Base-by-base conservation (phyloP, 2,329 filamentous ascomycete species). In the Xylaria sp. region DNA sequence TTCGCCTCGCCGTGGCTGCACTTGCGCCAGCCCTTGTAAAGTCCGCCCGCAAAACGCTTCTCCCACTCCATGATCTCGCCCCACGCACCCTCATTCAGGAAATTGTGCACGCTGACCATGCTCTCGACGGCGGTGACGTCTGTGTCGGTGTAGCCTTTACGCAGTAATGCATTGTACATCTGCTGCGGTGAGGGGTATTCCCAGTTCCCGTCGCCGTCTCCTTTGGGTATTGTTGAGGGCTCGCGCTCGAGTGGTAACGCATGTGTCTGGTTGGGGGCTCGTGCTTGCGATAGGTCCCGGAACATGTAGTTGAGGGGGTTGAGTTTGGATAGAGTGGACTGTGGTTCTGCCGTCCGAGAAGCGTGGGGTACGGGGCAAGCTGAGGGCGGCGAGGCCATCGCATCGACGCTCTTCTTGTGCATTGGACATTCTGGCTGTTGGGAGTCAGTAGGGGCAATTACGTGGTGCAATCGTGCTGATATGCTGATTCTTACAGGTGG, bases 21-120 rank as follows among this genome's bases (percentile, higher is more conserved):
- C 67, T 90, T 86, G 72, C 89, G 85, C 89, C 91, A 95, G 48
- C 92, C 93, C 55, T 87, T 85, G 68, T 81, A 82, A 27, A 98
- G 80, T 0, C 96, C 96, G 39, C 86, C 85, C 21, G 88, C 85
- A 78, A 98, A 99, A 61, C 94, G 89, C 64, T 90, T 87, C 84
- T 99, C 96, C 95, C 95, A 98, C 50, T 92, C 92, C 72, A 96
- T 87, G 77, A 99, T 97, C 85, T 99, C 96, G 19, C 88, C 87
- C 96, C 96, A 99, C 7, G 96, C 96, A 71, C 96, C 96, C 80
- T 99, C 96, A 79, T 99, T 99, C 67, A 99, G 81, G 77, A 98
- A 98, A 81, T 99, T 99, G 85, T 99, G 96, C 11, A 98, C 93
- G 0, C 93, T 92, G 5, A 99, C 96, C 96, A 99, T 99, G 77